Evolutionary conservation across 2,329 filamentous ascomycete species (phyloP), one percentile per base, ranked within the genome.

Genomic region (Ustulina deusta): DNA sequence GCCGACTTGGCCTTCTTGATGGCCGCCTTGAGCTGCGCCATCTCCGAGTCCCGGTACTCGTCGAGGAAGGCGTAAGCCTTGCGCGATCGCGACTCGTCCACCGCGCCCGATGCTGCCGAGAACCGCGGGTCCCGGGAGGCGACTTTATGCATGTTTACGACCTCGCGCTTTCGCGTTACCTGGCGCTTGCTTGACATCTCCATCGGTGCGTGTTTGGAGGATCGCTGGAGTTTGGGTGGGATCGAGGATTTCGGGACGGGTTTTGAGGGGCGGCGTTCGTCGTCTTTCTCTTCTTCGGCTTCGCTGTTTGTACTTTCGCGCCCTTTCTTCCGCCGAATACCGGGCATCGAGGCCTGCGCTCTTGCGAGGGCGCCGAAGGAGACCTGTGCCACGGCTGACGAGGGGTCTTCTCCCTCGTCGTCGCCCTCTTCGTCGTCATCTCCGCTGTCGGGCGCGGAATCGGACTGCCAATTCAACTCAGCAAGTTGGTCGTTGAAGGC

Each of bases 351-450:
- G 44, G 90, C 90, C 82, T 97, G 93, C 1, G 94, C 94, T 83
- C 93, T 93, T 71, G 93, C 93, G 46, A 97, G 84, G n/a, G 93
- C 92, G 70, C 94, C 94, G 76, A 98, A 97, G 27, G 94, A 96
- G 71, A 97, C 89, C 68, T 85, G 83, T 9, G 87, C 82, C 51
- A 85, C 80, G 66, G 86, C 83, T 63, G 85, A 78, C 20, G 78
- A 79, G 6, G 81, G 75, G 59, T 73, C 71, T n/a, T 75, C 71
- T 15, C 75, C 74, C 76, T 73, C 74, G 46, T 79, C 74, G 15
- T 78, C 75, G 27, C 82, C 79, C 62, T 83, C 79, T 1, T 64
- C 71, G 58, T 66, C 71, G 56, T 73, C 77, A 44, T 79, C 65
- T 52, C 55, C 65, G 22, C 71, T 69, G 7, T 76, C 71, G 60